Conservation (phyloP, 208 protist genomes). For the Borovskyia barvae region DNA sequence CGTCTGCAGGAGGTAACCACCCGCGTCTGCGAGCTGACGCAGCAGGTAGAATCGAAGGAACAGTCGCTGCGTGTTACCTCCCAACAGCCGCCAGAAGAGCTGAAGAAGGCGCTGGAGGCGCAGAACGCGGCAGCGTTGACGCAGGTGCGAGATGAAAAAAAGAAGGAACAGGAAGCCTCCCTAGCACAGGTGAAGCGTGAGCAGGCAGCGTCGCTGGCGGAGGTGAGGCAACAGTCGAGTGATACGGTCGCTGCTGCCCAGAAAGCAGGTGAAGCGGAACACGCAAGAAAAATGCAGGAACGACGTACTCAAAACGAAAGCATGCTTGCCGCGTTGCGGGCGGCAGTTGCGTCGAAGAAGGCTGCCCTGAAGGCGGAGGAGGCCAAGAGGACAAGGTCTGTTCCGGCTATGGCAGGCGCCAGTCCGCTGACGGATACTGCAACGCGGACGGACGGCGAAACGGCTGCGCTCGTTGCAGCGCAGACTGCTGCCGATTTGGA, state of each 20-base stretch:
- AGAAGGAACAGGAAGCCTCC: conserved; percentile 14
- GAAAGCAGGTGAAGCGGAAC: conserved; percentile 7
- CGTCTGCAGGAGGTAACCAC: conserved; percentile 26
- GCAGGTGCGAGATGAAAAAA: conserved; percentile 19
- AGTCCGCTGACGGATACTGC: conserved; percentile 2
- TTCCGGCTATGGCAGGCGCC: background rate
- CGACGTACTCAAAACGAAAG: conserved; percentile 4
- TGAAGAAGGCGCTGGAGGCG: conserved; percentile 22
- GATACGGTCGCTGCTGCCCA: conserved; percentile 6
- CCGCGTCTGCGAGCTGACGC: conserved; percentile 19
- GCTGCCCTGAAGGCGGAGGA: conserved; percentile 13
- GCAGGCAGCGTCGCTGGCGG: conserved; percentile 22
- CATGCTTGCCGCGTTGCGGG: conserved; percentile 19
- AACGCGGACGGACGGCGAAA: conserved; percentile 4
- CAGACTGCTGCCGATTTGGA: conserved; percentile 20
- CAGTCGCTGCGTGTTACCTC: conserved; percentile 11
- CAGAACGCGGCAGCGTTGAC: conserved; percentile 19
- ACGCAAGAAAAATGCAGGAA: conserved; percentile 10
- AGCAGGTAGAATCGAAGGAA: conserved; percentile 22
- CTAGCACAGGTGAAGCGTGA: conserved; percentile 11
- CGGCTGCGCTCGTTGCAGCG: conserved; percentile 8
- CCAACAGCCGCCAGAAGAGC: conserved; percentile 22
- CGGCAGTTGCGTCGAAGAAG: conserved; percentile 12
- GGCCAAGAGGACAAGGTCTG: background rate
- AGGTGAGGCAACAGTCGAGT: conserved; percentile 3